These are phyloP conservation scores for Boeremia lycopersici DNA, from an alignment of 2,329 filamentous ascomycete species.

Conservation along the genomic window DNA sequence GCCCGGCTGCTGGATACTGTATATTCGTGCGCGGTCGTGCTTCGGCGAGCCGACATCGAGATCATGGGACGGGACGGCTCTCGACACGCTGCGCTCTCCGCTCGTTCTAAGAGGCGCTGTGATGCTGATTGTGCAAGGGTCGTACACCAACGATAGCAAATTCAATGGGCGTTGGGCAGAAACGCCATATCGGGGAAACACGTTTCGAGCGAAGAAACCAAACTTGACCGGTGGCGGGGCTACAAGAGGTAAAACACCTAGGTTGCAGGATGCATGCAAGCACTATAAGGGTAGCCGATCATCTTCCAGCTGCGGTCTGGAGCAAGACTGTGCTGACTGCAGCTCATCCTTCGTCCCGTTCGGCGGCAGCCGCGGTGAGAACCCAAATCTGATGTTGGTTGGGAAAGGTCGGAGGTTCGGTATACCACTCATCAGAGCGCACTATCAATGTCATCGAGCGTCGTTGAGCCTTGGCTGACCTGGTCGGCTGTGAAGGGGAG, in stretches of 20 bases:
- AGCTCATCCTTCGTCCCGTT: not conserved
- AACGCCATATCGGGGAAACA: not conserved
- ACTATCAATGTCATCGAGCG: not conserved
- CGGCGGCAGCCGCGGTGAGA: constrained; percentile 10
- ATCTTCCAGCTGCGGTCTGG: not conserved
- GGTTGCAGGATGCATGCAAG: not conserved
- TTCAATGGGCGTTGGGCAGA: not conserved
- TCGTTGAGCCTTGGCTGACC: no score
- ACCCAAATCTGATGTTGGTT: not conserved
- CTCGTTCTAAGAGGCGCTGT: not conserved
- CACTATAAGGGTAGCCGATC: not conserved
- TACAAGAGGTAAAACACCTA: not conserved
- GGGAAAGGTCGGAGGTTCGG: not conserved
- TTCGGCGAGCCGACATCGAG: not conserved
- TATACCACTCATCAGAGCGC: not conserved
- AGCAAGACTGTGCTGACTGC: constrained; percentile 11
- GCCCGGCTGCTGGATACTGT: not conserved
- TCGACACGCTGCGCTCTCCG: not conserved
- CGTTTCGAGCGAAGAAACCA: not conserved
- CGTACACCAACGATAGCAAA: not conserved
- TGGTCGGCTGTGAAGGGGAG: not conserved
- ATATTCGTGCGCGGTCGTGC: not conserved
- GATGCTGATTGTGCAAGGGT: not conserved
- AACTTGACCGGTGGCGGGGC: not conserved
- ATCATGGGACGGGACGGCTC: not conserved